These are phyloP conservation scores for Fusarium pseudograminearum DNA, from an alignment of 2,329 filamentous ascomycete species.

Conservation along the genomic window DNA sequence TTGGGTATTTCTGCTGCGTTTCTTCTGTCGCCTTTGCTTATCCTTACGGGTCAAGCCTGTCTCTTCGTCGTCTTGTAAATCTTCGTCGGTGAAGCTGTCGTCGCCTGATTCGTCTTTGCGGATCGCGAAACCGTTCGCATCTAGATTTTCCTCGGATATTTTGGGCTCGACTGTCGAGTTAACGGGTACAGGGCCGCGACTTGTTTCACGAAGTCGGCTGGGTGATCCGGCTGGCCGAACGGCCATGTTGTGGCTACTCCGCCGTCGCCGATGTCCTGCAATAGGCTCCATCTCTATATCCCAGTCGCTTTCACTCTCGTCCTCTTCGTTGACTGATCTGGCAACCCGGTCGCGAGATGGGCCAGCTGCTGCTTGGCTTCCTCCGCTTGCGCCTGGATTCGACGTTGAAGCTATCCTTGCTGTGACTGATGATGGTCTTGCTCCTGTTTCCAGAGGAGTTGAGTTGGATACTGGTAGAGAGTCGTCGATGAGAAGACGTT, in stretches of 20 bases:
- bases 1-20: constrained; percentile 74
- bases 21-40: constrained; percentile 73
- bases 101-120: constrained; percentile 55
- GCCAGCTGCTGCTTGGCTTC: constrained; percentile 35
- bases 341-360: constrained; percentile 29
- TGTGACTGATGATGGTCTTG: constrained; percentile 21
- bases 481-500: constrained; percentile 25
- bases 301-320: constrained; percentile 55
- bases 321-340: constrained; percentile 40
- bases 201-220: constrained; percentile 46
- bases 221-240: constrained; percentile 49
- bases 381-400: constrained; percentile 20
- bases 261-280: constrained; percentile 65
- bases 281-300: constrained; percentile 70
- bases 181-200: constrained; percentile 38
- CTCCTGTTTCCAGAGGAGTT: constrained; percentile 11
- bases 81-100: constrained; percentile 76
- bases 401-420: constrained; percentile 14
- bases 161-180: constrained; percentile 57
- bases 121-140: constrained; percentile 44
- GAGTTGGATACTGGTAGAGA: constrained; percentile 18
- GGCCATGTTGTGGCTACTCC: constrained; percentile 60
- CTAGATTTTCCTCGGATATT: constrained; percentile 59
- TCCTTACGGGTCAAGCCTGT: constrained; percentile 83
- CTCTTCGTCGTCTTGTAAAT: constrained; percentile 87